These are phyloP conservation scores for Boletus insuetus DNA, from an alignment of 768 basidiomycete genomes.

Conservation along the genomic window DNA sequence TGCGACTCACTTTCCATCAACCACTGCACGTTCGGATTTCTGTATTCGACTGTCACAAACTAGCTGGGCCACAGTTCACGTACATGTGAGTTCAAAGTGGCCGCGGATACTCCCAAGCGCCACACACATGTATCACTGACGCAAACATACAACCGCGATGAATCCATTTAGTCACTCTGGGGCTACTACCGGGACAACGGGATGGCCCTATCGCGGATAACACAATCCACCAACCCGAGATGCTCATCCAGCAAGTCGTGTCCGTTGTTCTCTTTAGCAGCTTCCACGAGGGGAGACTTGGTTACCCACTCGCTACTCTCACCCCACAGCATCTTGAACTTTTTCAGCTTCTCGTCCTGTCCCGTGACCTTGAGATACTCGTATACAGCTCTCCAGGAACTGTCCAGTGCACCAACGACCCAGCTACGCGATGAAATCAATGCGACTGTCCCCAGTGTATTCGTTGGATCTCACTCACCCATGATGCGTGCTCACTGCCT, in stretches of 20 bases:
- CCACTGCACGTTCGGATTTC: too few species aligned
- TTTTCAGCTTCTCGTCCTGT: constrained; percentile 4
- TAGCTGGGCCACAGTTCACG: too few species aligned
- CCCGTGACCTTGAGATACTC: constrained; percentile 18
- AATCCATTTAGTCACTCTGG: too few species aligned
- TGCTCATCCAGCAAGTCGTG: constrained; percentile 1
- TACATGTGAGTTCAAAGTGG: too few species aligned
- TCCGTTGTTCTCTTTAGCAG: not conserved
- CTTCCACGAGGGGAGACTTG: not conserved
- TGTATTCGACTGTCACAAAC: too few species aligned
- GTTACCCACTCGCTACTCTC: constrained; percentile 27
- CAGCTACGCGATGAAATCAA: constrained; percentile 22
- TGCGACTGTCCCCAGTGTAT: fast-evolving
- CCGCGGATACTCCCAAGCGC: too few species aligned
- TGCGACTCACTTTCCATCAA: too few species aligned
- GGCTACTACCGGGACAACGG: too few species aligned
- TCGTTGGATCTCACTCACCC: constrained; percentile 23
- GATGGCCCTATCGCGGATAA: not conserved
- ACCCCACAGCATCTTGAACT: constrained; percentile 29
- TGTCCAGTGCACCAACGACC: constrained; percentile 39
- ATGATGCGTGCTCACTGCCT: constrained; percentile 34
- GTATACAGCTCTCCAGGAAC: constrained; percentile 35
- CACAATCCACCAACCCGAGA: not conserved
- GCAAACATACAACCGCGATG: too few species aligned
- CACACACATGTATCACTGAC: too few species aligned